These are phyloP conservation scores for Podospora conica DNA, from an alignment of 495 filamentous ascomycete species.

Conservation along the genomic window DNA sequence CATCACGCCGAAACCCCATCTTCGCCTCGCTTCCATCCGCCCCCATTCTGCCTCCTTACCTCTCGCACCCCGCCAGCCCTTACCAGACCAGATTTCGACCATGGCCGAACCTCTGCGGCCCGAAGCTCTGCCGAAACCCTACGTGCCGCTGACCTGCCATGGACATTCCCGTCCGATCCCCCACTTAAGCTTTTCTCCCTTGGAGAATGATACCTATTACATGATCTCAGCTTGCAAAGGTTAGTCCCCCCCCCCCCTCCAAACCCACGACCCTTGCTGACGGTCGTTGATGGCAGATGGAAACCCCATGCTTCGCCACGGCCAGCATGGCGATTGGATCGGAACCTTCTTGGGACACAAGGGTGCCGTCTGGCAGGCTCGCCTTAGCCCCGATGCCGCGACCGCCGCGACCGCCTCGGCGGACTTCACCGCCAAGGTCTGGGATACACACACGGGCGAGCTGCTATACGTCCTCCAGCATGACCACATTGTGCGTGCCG, in stretches of 20 bases:
- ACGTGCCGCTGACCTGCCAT: constrained; percentile 91
- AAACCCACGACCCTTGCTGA: neutral
- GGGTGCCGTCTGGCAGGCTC: constrained; percentile 92
- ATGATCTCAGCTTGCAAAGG: constrained; percentile 98
- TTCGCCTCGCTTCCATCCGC: neutral
- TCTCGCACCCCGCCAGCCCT: neutral
- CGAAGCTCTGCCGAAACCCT: constrained; percentile 44
- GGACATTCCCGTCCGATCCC: constrained; percentile 94
- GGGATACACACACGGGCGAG: constrained; percentile 95
- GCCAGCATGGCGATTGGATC: constrained; percentile 96
- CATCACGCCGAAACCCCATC: neutral
- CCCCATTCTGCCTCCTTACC: neutral
- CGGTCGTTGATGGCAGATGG: constrained; percentile 54
- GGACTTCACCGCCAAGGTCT: constrained; percentile 95
- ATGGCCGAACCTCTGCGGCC: constrained; percentile 47
- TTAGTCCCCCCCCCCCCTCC: constrained; percentile 29
- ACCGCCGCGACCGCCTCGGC: constrained; percentile 89
- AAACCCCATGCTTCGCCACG: constrained; percentile 97
- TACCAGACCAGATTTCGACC: neutral
- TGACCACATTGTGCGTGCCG: constrained; percentile 87
- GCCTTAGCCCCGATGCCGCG: constrained; percentile 79
- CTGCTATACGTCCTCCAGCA: constrained; percentile 82
- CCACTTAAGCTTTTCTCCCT: constrained; percentile 86
- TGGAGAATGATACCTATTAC: constrained; percentile 79
- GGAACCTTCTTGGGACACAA: constrained; percentile 98